phyloP scores from a whole-genome alignment of 202 grass and related monocot species.

The Carex arenaria region DNA sequence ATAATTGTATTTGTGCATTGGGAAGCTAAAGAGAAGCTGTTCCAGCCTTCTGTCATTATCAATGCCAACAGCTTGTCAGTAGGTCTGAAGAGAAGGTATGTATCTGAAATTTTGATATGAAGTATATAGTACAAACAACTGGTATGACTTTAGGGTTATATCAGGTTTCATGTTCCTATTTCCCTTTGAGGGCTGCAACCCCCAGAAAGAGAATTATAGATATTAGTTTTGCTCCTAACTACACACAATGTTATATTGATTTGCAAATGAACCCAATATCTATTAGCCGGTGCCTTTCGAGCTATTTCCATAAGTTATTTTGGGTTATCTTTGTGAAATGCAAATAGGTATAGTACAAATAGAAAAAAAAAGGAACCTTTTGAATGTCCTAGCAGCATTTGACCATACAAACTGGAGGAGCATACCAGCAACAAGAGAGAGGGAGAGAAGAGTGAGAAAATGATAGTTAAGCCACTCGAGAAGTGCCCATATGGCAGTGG shows the following conservation, averaged over 20 bases:
- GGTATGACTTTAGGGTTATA: background rate
- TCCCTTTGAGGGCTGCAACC: background rate
- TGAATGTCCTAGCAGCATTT: slow-evolving; percentile 55
- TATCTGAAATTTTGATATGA: background rate
- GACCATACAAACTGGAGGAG: slow-evolving; percentile 79
- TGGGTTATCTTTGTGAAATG: background rate
- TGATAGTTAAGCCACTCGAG: slow-evolving; percentile 98
- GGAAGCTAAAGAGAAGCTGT: background rate
- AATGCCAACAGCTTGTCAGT: background rate
- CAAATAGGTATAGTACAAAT: background rate
- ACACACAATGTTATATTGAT: slow-evolving; percentile 7
- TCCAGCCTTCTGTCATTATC: background rate
- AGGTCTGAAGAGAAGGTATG: background rate
- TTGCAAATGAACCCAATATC: background rate
- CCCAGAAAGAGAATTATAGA: background rate
- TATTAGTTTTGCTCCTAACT: background rate
- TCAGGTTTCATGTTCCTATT: background rate
- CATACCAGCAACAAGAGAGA: slow-evolving; percentile 72
- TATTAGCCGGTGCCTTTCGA: background rate
- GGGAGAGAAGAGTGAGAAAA: slow-evolving; percentile 74
- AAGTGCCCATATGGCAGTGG: slow-evolving; percentile 75
- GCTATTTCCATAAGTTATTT: background rate
- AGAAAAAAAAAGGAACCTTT: slow-evolving; percentile 25
- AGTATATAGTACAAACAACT: background rate
- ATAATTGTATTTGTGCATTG: background rate